These are phyloP conservation scores for Lichina pygmaea DNA, from an alignment of 495 filamentous ascomycete species.

Conservation along the genomic window DNA sequence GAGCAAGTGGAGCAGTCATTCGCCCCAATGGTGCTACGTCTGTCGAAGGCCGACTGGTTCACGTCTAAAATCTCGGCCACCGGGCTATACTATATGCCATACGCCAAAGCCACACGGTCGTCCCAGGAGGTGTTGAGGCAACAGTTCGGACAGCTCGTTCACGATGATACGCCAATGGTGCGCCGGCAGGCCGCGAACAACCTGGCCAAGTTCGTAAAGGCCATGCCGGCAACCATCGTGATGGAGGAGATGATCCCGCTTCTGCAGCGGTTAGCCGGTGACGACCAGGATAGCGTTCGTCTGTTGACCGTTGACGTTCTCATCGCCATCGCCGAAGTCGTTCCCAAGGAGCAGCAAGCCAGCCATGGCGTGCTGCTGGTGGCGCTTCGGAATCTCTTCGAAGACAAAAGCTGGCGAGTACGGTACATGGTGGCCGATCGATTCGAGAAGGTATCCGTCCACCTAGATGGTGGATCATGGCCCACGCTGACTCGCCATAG, in stretches of 20 bases:
- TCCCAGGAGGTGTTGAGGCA: slow-evolving; percentile 72
- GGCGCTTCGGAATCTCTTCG: slow-evolving; percentile 73
- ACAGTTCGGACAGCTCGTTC: slow-evolving; percentile 75
- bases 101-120: slow-evolving; percentile 59
- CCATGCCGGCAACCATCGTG: slow-evolving; percentile 69
- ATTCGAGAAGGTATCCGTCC: slow-evolving; percentile 66
- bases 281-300: slow-evolving; percentile 93
- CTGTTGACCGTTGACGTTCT: slow-evolving; percentile 90
- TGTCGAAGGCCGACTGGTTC: slow-evolving; percentile 99
- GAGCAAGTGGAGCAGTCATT: slow-evolving; percentile 90
- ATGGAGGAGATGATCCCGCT: slow-evolving; percentile 98
- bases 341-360: slow-evolving; percentile 90
- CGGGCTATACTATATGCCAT: slow-evolving; percentile 77
- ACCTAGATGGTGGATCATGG: neutral
- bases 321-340: slow-evolving; percentile 86
- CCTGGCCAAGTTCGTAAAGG: slow-evolving; percentile 89
- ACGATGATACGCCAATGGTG: slow-evolving; percentile 98
- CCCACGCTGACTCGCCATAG: slow-evolving; percentile 15
- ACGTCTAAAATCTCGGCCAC: slow-evolving; percentile 97
- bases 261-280: slow-evolving; percentile 83
- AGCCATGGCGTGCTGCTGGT: slow-evolving; percentile 84
- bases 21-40: slow-evolving; percentile 75
- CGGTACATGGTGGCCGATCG: slow-evolving; percentile 97
- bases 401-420: slow-evolving; percentile 97
- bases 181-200: slow-evolving; percentile 88